A percentile compares a stretch with the other conserved stretches of the same genome.
phyloP scores from a whole-genome alignment of 2,329 filamentous ascomycete genomes.

The Metarhizium album region DNA sequence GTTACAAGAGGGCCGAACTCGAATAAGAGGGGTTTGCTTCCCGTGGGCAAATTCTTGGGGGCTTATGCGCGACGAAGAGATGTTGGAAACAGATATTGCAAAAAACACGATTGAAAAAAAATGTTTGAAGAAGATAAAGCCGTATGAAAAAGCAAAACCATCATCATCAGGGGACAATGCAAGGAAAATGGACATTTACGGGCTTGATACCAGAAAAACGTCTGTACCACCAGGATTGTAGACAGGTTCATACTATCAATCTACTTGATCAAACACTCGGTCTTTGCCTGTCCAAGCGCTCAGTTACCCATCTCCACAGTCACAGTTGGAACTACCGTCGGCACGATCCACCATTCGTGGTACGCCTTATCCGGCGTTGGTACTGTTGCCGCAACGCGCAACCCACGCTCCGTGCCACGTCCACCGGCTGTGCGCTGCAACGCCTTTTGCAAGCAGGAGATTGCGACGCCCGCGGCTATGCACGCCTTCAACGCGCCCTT shows the following conservation, averaged over 20 bases:
- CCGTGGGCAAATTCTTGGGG: neutral
- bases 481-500: slow-evolving; percentile 57
- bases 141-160: neutral
- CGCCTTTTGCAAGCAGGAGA: slow-evolving; percentile 48
- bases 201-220: slow-evolving; percentile 1
- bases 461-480: slow-evolving; percentile 57
- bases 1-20: no score
- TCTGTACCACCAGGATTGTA: slow-evolving; percentile 2
- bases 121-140: neutral
- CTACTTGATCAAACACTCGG: neutral
- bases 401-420: slow-evolving; percentile 14
- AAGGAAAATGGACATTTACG: neutral
- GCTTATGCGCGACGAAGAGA: neutral
- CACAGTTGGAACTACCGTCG: slow-evolving; percentile 27
- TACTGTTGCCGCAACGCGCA: slow-evolving; percentile 39
- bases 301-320: neutral
- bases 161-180: neutral
- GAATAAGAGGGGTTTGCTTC: no score
- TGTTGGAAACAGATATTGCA: neutral
- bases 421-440: slow-evolving; percentile 24
- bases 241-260: slow-evolving; percentile 1
- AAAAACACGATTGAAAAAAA: no score
- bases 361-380: slow-evolving; percentile 43
- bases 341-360: slow-evolving; percentile 57
- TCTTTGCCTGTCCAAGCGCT: neutral